phyloP scores from a whole-genome alignment of 2,329 filamentous ascomycete species.

The Monilinia aucupariae region DNA sequence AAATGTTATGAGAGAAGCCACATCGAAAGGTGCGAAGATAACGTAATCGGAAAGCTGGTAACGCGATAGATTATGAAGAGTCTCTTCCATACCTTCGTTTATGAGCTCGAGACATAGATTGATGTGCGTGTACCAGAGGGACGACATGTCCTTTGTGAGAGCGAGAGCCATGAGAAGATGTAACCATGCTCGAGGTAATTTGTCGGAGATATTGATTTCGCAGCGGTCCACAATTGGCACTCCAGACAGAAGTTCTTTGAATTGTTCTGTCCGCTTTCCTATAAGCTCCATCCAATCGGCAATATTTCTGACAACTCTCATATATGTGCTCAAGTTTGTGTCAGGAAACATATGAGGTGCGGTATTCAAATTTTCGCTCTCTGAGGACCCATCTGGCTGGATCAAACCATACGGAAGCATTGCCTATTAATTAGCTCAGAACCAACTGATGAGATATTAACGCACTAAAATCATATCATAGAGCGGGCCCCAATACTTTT shows the following conservation, averaged over 20 bases:
- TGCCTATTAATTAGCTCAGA: neutral
- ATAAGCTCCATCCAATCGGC: constrained; percentile 1
- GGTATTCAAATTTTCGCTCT: neutral
- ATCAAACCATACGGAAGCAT: constrained; percentile 1
- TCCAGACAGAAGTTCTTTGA: neutral
- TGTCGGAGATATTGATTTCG: constrained; percentile 21
- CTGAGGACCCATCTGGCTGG: neutral
- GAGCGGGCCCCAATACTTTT: constrained; percentile 44
- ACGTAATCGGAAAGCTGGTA: constrained; percentile 18
- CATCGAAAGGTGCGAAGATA: constrained; percentile 23
- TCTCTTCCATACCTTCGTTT: constrained; percentile 3
- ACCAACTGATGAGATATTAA: neutral
- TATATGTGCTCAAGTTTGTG: neutral
- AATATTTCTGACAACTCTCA: neutral
- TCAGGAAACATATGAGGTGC: neutral
- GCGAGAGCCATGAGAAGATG: constrained; percentile 24
- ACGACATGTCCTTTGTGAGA: constrained; percentile 19
- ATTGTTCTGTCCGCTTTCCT: neutral
- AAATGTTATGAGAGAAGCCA: constrained; percentile 24
- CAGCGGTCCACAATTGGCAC: constrained; percentile 10
- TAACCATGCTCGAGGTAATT: constrained; percentile 26
- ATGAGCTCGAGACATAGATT: neutral
- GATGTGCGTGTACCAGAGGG: constrained; percentile 15
- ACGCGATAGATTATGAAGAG: neutral
- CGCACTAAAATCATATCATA: constrained; percentile 33